phyloP scores from a whole-genome alignment of 768 basidiomycete species.

The Ramaria sp. region DNA sequence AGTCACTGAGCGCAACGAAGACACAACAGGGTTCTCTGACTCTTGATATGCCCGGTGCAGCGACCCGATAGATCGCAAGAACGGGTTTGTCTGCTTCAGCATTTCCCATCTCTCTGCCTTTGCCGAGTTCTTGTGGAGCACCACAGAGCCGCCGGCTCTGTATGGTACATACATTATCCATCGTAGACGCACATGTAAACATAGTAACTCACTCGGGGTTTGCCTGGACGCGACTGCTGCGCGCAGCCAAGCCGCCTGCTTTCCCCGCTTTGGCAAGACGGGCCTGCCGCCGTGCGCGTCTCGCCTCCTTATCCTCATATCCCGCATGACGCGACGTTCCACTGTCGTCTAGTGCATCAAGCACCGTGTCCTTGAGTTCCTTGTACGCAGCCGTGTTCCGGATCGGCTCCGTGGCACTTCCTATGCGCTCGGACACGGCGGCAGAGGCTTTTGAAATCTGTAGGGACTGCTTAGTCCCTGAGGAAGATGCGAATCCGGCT shows the following conservation, averaged over 20 bases:
- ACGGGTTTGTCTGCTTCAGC: slow-evolving; percentile 70
- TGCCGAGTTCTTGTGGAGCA: slow-evolving; percentile 74
- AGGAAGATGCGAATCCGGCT: neutral
- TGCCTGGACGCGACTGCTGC: slow-evolving; percentile 42
- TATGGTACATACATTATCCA: neutral
- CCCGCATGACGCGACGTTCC: slow-evolving; percentile 91
- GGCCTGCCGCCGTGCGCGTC: slow-evolving; percentile 67
- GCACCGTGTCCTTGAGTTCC: slow-evolving; percentile 72
- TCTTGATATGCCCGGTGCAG: slow-evolving; percentile 74
- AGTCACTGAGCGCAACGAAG: slow-evolving; percentile 72
- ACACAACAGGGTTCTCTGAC: slow-evolving; percentile 84
- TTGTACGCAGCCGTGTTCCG: slow-evolving; percentile 95
- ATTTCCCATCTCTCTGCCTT: slow-evolving; percentile 73
- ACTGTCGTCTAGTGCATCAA: slow-evolving; percentile 91
- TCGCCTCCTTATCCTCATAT: slow-evolving; percentile 89
- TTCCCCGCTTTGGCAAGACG: slow-evolving; percentile 82
- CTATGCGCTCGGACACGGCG: slow-evolving; percentile 77
- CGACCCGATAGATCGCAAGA: slow-evolving; percentile 48
- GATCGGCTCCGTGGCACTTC: slow-evolving; percentile 90
- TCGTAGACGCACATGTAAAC: neutral
- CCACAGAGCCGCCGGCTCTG: slow-evolving; percentile 80
- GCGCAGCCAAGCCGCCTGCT: slow-evolving; percentile 42
- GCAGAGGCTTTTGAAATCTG: slow-evolving; percentile 81
- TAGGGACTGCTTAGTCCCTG: neutral
- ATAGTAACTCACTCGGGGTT: slow-evolving; percentile 63